These are phyloP conservation scores for Populus tomentosa DNA, from an alignment of 441 rosid genomes.

Conservation along the genomic window DNA sequence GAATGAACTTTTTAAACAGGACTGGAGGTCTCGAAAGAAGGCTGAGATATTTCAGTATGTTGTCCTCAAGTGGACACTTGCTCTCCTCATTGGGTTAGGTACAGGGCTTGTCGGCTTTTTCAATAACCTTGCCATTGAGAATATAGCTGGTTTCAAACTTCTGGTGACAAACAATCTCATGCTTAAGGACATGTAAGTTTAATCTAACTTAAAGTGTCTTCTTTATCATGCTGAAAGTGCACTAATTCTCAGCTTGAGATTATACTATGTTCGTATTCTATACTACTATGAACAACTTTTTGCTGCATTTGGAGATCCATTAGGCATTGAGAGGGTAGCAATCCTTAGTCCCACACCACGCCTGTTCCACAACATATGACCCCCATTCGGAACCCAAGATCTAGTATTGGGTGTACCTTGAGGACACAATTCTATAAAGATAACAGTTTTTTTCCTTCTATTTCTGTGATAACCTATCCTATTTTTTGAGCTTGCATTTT, in stretches of 20 bases:
- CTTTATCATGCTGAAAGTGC: background rate
- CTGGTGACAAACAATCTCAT: constrained; percentile 63
- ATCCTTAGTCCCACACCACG: background rate
- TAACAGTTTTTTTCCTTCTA: background rate
- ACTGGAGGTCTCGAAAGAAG: constrained; percentile 88
- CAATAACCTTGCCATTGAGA: constrained; percentile 83
- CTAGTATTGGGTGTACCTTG: background rate
- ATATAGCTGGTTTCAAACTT: constrained; percentile 81
- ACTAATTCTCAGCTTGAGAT: background rate
- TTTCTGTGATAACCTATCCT: no score
- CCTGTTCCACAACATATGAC: background rate
- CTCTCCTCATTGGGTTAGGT: constrained; percentile 69
- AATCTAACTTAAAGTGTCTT: background rate
- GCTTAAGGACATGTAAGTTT: constrained; percentile 63
- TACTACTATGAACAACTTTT: background rate
- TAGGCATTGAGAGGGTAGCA: background rate
- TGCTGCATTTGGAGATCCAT: background rate
- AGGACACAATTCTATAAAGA: background rate
- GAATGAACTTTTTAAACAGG: constrained; percentile 85
- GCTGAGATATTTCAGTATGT: constrained; percentile 77
- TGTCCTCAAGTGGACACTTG: constrained; percentile 84
- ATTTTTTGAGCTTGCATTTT: no score
- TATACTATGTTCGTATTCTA: background rate
- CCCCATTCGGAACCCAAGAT: no score
- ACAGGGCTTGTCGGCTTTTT: constrained; percentile 75